These are phyloP conservation scores for Stachybotrys elegans DNA, from an alignment of 2,329 filamentous ascomycete genomes.

Conservation along the genomic window DNA sequence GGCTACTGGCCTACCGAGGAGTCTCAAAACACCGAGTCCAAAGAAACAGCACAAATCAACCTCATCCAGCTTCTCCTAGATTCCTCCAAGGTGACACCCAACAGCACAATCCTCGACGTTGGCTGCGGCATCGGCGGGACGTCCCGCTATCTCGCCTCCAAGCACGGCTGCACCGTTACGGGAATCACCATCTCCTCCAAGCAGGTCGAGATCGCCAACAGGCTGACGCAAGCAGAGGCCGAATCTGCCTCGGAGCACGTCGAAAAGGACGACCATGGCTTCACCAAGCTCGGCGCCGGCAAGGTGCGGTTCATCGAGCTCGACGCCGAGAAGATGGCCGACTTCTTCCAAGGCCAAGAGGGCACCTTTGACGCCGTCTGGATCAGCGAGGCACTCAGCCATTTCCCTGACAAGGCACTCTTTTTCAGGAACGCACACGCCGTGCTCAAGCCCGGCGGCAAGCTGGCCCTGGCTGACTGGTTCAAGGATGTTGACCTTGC, in stretches of 20 bases:
- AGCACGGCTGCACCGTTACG: slow-evolving; percentile 47
- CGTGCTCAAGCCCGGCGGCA: slow-evolving; percentile 43
- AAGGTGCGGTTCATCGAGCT: slow-evolving; percentile 51
- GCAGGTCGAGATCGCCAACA: slow-evolving; percentile 53
- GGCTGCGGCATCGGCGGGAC: slow-evolving; percentile 59
- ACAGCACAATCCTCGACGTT: slow-evolving; percentile 44
- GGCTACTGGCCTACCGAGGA: slow-evolving; percentile 50
- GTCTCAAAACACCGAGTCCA: slow-evolving; percentile 43
- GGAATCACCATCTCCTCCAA: slow-evolving; percentile 56
- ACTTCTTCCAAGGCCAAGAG: slow-evolving; percentile 36
- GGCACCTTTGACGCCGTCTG: slow-evolving; percentile 51
- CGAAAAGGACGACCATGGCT: slow-evolving; percentile 23
- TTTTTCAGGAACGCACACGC: slow-evolving; percentile 50
- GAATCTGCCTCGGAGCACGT: slow-evolving; percentile 4
- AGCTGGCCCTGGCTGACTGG: slow-evolving; percentile 56
- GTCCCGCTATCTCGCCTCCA: slow-evolving; percentile 47
- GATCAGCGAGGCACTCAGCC: slow-evolving; percentile 58
- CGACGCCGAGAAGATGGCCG: slow-evolving; percentile 56
- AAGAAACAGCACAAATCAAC: slow-evolving; percentile 53
- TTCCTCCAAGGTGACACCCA: slow-evolving; percentile 22
- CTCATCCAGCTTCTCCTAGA: slow-evolving; percentile 49
- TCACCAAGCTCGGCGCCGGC: slow-evolving; percentile 35
- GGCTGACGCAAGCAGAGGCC: slow-evolving; percentile 32
- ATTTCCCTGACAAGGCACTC: slow-evolving; percentile 53
- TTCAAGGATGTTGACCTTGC: slow-evolving; percentile 48